Percentiles rank a stretch among this genome's conserved stretches.
Conservation (phyloP, 2,329 filamentous ascomycete genomes). For the Phaeosphaeria sp. region DNA sequence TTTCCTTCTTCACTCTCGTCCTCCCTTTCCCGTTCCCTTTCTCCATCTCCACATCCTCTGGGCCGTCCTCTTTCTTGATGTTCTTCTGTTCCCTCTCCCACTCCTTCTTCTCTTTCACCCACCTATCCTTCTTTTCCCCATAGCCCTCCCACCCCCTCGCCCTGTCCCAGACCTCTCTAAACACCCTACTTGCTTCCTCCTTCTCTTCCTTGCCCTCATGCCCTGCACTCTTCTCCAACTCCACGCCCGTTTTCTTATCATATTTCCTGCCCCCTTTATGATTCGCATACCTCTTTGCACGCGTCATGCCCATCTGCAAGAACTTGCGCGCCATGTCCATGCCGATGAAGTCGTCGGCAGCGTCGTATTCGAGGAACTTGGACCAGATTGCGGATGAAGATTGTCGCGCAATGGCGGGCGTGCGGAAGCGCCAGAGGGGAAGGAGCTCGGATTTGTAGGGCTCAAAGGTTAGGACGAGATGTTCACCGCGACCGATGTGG, state of each 20-base stretch:
- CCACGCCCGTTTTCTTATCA: conserved; percentile 46
- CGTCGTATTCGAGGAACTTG: conserved; percentile 61
- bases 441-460: conserved; percentile 68
- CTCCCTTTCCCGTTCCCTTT: neutral
- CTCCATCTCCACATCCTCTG: neutral
- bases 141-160: conserved; percentile 56
- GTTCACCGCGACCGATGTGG: conserved; percentile 65
- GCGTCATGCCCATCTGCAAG: conserved; percentile 70
- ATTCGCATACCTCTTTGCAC: conserved; percentile 66
- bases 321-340: conserved; percentile 71
- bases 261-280: conserved; percentile 64
- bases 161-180: conserved; percentile 57
- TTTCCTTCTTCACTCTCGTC: neutral
- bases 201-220: conserved; percentile 60
- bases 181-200: conserved; percentile 56
- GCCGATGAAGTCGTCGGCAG: conserved; percentile 63
- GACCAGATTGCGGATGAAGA: conserved; percentile 58
- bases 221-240: conserved; percentile 53
- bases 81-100: conserved; percentile 2
- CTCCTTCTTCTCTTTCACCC: conserved; percentile 41
- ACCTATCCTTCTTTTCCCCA: conserved; percentile 51
- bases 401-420: conserved; percentile 56
- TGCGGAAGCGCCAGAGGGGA: conserved; percentile 67
- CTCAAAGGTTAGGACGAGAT: conserved; percentile 67
- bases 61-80: conserved; percentile 5